These are phyloP conservation scores for Psilocybe subaeruginosa DNA, from an alignment of 768 basidiomycete species.

Conservation along the genomic window DNA sequence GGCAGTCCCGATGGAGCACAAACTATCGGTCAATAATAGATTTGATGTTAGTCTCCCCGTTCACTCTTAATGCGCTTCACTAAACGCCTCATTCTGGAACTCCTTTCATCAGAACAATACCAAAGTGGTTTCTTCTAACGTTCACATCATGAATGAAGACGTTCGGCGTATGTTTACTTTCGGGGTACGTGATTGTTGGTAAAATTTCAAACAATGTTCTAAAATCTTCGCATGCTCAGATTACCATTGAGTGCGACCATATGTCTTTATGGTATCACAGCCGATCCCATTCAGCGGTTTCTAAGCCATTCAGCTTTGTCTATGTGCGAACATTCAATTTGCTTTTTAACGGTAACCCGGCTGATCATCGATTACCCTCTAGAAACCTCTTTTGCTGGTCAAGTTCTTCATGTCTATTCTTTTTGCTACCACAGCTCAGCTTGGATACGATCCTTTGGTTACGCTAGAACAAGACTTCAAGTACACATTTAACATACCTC, in stretches of 20 bases:
- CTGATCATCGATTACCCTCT: background rate
- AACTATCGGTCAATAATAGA: too few species aligned
- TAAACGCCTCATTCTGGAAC: too few species aligned
- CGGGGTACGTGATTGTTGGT: background rate
- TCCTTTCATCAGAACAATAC: background rate
- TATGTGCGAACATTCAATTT: background rate
- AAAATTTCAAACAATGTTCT: background rate
- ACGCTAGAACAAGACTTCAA: background rate
- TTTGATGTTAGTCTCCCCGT: too few species aligned
- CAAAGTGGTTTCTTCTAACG: slow-evolving; percentile 1
- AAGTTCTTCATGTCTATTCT: background rate
- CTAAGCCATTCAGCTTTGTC: background rate
- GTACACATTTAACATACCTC: background rate
- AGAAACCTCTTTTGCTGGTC: background rate
- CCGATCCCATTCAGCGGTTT: background rate
- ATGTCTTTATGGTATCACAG: background rate
- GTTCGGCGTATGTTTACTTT: slow-evolving; percentile 4
- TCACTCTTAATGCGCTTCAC: too few species aligned
- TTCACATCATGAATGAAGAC: slow-evolving; percentile 10
- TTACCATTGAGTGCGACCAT: background rate
- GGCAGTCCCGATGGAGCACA: too few species aligned
- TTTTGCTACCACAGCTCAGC: background rate
- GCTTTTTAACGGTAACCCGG: background rate
- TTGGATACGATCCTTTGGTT: background rate
- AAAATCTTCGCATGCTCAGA: background rate